Conservation (phyloP, 495 filamentous ascomycete genomes). For the Xylaria castorea region DNA sequence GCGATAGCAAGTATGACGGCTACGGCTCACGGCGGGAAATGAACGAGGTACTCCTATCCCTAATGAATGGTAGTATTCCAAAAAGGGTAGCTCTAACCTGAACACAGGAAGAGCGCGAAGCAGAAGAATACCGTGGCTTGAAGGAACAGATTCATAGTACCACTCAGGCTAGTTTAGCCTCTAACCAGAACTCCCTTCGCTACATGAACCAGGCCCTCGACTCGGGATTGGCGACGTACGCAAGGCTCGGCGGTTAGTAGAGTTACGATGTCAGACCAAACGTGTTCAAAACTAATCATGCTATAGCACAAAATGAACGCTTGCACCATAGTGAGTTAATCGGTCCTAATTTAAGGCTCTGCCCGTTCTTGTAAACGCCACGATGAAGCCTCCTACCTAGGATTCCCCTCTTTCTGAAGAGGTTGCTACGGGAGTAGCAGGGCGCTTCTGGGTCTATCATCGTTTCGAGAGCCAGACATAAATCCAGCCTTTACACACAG, state of each 20-base stretch:
- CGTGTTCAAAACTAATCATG: neutral
- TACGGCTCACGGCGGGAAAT: slow-evolving; percentile 74
- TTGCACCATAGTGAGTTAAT: slow-evolving; percentile 66
- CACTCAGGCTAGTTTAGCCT: slow-evolving; percentile 76
- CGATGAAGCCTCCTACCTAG: neutral
- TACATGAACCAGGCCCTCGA: slow-evolving; percentile 73
- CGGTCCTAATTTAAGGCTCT: no score
- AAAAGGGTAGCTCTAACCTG: neutral
- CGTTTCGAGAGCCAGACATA: neutral
- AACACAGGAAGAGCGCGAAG: slow-evolving; percentile 49
- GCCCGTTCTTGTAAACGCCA: neutral
- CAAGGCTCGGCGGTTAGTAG: slow-evolving; percentile 63
- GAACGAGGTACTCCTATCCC: slow-evolving; percentile 58
- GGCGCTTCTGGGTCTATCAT: no score
- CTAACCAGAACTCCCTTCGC: slow-evolving; percentile 69
- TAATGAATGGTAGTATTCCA: neutral
- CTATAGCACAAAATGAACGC: slow-evolving; percentile 66
- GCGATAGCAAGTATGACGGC: slow-evolving; percentile 56
- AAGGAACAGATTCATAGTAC: slow-evolving; percentile 41
- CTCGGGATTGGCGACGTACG: slow-evolving; percentile 71
- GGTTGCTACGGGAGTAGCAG: neutral
- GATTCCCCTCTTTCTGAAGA: neutral
- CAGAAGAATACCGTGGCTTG: slow-evolving; percentile 31
- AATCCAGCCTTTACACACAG: neutral
- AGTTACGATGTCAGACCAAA: neutral